Evolutionary conservation across 2,329 filamentous ascomycete genomes (phyloP).

Genomic region (Apiospora pterosperma): DNA sequence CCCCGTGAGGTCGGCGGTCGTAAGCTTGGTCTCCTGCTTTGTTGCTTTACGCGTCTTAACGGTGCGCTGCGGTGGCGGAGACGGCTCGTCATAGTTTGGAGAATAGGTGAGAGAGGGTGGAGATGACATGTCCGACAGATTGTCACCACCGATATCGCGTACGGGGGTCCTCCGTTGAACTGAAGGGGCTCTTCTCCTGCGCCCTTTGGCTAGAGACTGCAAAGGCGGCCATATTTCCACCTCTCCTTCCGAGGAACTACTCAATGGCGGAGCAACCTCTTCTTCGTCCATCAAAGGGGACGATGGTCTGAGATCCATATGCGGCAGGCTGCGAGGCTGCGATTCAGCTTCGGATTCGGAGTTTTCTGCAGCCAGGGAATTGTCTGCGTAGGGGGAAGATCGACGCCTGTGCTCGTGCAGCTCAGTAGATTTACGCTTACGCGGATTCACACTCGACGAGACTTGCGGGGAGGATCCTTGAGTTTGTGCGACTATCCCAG

Average conservation of each 20-base stretch:
- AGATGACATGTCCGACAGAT: constrained; percentile 56
- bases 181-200: constrained; percentile 22
- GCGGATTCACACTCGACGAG: constrained; percentile 34
- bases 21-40: constrained; percentile 40
- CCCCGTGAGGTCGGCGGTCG: constrained; percentile 51
- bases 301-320: constrained; percentile 14
- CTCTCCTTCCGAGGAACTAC: constrained; percentile 45
- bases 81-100: constrained; percentile 46
- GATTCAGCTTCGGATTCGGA: constrained; percentile 16
- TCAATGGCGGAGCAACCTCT: constrained; percentile 52
- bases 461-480: constrained; percentile 22
- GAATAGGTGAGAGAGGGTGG: constrained; percentile 66
- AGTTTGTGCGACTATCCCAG: constrained; percentile 16
- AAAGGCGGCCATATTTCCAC: constrained; percentile 50
- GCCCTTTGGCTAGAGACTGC: constrained; percentile 45
- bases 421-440: constrained; percentile 56
- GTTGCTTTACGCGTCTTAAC: constrained; percentile 29
- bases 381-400: constrained; percentile 30
- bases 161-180: constrained; percentile 33
- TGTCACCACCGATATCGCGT: constrained; percentile 25
- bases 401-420: constrained; percentile 32
- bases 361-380: constrained; percentile 18
- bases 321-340: constrained; percentile 19
- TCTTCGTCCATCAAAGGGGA: constrained; percentile 46
- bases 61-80: constrained; percentile 22